phyloP scores from a whole-genome alignment of 2,329 filamentous ascomycete species.

The Alternaria consortialis region DNA sequence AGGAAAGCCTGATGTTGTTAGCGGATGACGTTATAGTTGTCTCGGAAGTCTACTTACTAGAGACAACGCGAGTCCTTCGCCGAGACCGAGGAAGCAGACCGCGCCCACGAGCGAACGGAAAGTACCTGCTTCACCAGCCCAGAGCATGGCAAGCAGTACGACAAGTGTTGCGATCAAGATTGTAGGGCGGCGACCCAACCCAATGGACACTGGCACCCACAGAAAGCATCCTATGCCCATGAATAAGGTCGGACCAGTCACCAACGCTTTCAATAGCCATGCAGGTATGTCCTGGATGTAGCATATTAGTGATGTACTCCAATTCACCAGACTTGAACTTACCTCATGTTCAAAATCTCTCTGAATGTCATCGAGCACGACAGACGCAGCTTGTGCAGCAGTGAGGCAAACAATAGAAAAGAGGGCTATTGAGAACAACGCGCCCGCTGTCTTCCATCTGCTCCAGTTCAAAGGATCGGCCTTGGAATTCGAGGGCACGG shows the following conservation, averaged over 20 bases:
- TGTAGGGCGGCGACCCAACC: constrained; percentile 51
- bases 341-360: constrained; percentile 28
- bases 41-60: constrained; percentile 28
- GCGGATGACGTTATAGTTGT: not conserved
- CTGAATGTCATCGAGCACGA: constrained; percentile 25
- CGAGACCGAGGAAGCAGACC: constrained; percentile 47
- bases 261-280: constrained; percentile 37
- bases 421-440: constrained; percentile 26
- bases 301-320: not conserved
- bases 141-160: constrained; percentile 37
- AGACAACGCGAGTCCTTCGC: constrained; percentile 42
- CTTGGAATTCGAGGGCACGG: constrained; percentile 36
- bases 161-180: constrained; percentile 44
- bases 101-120: constrained; percentile 43
- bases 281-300: constrained; percentile 1
- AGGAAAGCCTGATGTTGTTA: constrained; percentile 41
- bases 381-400: constrained; percentile 29
- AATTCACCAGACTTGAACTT: not conserved
- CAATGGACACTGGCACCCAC: constrained; percentile 52
- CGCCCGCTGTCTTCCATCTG: constrained; percentile 30
- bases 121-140: constrained; percentile 34
- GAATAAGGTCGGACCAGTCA: constrained; percentile 43
- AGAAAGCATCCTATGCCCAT: constrained; percentile 50
- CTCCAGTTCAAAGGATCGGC: constrained; percentile 39
- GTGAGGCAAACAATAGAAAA: constrained; percentile 26